A percentile compares a stretch with the other conserved stretches of the same genome.
Evolutionary conservation across 139 green algal genomes (phyloP).

Genomic region (Picochlorum sp.): DNA sequence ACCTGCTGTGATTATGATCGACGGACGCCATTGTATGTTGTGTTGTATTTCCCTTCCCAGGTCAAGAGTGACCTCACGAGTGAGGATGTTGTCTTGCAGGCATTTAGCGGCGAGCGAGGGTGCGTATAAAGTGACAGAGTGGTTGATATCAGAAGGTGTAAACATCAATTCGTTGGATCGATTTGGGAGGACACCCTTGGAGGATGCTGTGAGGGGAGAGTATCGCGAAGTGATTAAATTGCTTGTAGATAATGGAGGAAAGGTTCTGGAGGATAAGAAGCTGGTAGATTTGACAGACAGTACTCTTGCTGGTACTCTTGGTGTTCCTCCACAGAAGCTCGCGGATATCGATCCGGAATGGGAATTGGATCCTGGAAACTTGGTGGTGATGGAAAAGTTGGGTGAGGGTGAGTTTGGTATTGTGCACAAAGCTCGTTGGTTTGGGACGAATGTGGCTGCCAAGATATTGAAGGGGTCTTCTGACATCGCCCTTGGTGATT

Average conservation of each 20-base stretch:
- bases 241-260: constrained; percentile 49
- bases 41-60: too few relatives aligned
- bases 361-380: constrained; percentile 73
- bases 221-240: constrained; percentile 68
- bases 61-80: too few relatives aligned
- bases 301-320: constrained; percentile 43
- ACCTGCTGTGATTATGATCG: constrained; percentile 79
- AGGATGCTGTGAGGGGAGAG: constrained; percentile 77
- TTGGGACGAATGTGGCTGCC: constrained; percentile 71
- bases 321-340: constrained; percentile 42
- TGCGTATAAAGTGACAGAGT: constrained; percentile 66
- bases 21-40: constrained; percentile 69
- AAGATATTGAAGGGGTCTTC: constrained; percentile 82
- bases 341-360: constrained; percentile 74
- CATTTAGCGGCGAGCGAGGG: constrained; percentile 73
- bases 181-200: constrained; percentile 74
- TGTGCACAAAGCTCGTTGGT: constrained; percentile 81
- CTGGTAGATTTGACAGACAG: constrained; percentile 51
- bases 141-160: constrained; percentile 61
- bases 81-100: constrained; percentile 30
- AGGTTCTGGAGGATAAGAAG: constrained; percentile 29
- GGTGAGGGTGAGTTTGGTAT: constrained; percentile 86
- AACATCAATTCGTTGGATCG: constrained; percentile 65
- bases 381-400: constrained; percentile 75
- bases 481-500: constrained; percentile 65